Conservation (phyloP, 1,139 yeast species). For the Geotrichum carabidarum region DNA sequence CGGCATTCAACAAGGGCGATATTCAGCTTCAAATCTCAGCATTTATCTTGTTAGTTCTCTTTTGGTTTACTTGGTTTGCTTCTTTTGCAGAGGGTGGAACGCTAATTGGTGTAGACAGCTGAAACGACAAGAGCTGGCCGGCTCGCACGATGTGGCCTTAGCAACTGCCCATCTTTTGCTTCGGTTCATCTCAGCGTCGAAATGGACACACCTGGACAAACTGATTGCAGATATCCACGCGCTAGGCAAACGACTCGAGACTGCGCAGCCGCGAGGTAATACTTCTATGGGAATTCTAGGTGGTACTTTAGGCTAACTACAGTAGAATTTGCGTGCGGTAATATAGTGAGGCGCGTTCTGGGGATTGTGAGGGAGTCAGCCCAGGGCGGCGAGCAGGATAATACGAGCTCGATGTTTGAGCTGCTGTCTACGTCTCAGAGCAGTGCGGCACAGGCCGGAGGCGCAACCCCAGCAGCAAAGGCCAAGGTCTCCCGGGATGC, state of each 20-base stretch:
- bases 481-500: conserved; percentile 52
- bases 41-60: conserved; percentile 8
- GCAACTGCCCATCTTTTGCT: conserved; percentile 82
- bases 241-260: conserved; percentile 38
- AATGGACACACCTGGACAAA: conserved; percentile 77
- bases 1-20: conserved; percentile 11
- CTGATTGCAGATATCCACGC: conserved; percentile 62
- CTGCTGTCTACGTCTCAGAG: conserved; percentile 42
- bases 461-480: conserved; percentile 25
- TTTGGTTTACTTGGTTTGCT: not conserved
- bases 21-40: conserved; percentile 17
- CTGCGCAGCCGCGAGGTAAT: conserved; percentile 41
- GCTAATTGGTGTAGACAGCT: conserved; percentile 30
- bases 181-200: conserved; percentile 82
- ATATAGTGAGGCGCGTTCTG: conserved; percentile 82
- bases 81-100: not conserved
- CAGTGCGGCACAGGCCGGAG: conserved; percentile 27
- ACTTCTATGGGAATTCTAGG: not conserved
- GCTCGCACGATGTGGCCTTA: conserved; percentile 73
- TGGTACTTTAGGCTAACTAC: not conserved
- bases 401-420: conserved; percentile 73
- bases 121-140: conserved; percentile 68
- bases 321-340: conserved; percentile 76
- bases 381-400: conserved; percentile 44
- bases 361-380: conserved; percentile 85